Percentiles rank a stretch among this genome's conserved stretches.
Conservation (phyloP, 2,329 filamentous ascomycete genomes). For the Lachnellula willkommii region DNA sequence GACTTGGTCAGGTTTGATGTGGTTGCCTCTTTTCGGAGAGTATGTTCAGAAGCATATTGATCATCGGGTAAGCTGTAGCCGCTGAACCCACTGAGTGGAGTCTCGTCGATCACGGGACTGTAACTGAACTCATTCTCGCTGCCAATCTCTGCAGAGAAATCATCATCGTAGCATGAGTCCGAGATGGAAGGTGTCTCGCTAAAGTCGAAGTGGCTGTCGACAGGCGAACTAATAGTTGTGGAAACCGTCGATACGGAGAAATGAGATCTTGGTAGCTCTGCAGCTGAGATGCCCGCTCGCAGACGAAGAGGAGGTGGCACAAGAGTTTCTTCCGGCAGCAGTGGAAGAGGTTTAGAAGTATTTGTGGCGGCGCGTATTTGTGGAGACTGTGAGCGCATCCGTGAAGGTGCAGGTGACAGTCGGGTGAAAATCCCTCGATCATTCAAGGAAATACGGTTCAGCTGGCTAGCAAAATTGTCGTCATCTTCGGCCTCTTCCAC, state of each 20-base stretch:
- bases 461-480: constrained; percentile 53
- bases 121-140: constrained; percentile 25
- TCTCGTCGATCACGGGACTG: constrained; percentile 13
- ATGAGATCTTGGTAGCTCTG: constrained; percentile 25
- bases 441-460: constrained; percentile 14
- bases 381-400: constrained; percentile 8
- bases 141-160: constrained; percentile 17
- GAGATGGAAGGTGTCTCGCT: constrained; percentile 16
- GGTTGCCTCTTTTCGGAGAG: constrained; percentile 10
- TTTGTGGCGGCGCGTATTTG: constrained; percentile 7
- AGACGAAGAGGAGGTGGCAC: constrained; percentile 18
- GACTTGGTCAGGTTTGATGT: constrained; percentile 5
- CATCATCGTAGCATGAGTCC: constrained; percentile 23
- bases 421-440: constrained; percentile 22
- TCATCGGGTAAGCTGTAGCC: constrained; percentile 24
- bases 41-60: constrained; percentile 18
- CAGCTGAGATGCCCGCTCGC: constrained; percentile 11
- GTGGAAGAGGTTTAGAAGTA: constrained; percentile 27
- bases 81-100: constrained; percentile 12
- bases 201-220: constrained; percentile 24
- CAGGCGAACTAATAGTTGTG: constrained; percentile 22
- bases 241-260: constrained; percentile 30
- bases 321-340: constrained; percentile 20
- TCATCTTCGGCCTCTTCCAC: constrained; percentile 51
- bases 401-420: constrained; percentile 25